Percentiles rank a stretch among this genome's conserved stretches.
phyloP scores from a whole-genome alignment of 805 yeast genomes.

The Saccharomycopsis sp. region DNA sequence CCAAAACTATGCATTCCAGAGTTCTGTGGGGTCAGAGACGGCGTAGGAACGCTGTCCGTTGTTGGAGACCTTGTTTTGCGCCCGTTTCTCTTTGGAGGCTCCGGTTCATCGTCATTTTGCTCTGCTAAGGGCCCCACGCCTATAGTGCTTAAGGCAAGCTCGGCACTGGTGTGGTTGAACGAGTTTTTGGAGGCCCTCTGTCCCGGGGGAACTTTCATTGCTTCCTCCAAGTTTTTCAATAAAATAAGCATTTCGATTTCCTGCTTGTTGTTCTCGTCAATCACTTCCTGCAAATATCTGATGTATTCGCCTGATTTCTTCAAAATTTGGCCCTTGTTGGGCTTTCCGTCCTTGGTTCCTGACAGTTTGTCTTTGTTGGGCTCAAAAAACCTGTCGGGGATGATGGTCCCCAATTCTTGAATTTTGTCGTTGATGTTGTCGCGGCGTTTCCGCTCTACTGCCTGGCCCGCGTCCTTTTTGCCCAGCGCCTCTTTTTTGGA shows the following conservation, averaged over 20 bases:
- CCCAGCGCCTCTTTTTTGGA: background rate
- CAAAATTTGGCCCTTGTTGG: constrained; percentile 76
- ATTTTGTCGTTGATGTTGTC: constrained; percentile 55
- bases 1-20: background rate
- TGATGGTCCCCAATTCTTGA: constrained; percentile 40
- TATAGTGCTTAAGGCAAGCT: constrained; percentile 61
- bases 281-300: constrained; percentile 56
- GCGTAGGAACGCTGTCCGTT: background rate
- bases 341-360: constrained; percentile 79
- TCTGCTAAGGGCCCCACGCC: constrained; percentile 78
- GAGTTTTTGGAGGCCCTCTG: constrained; percentile 26
- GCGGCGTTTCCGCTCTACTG: constrained; percentile 40
- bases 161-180: constrained; percentile 69
- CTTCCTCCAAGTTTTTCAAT: constrained; percentile 46
- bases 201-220: constrained; percentile 35
- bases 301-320: constrained; percentile 72
- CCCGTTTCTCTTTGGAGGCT: background rate
- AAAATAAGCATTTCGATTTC: constrained; percentile 68
- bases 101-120: constrained; percentile 14
- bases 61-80: background rate
- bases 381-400: constrained; percentile 41
- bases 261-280: constrained; percentile 70
- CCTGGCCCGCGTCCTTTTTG: constrained; percentile 24
- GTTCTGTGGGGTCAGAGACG: background rate
- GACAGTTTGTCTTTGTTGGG: constrained; percentile 25